Base-by-base conservation (phyloP, 805 yeast species). In the Yamadazyma sp. region DNA sequence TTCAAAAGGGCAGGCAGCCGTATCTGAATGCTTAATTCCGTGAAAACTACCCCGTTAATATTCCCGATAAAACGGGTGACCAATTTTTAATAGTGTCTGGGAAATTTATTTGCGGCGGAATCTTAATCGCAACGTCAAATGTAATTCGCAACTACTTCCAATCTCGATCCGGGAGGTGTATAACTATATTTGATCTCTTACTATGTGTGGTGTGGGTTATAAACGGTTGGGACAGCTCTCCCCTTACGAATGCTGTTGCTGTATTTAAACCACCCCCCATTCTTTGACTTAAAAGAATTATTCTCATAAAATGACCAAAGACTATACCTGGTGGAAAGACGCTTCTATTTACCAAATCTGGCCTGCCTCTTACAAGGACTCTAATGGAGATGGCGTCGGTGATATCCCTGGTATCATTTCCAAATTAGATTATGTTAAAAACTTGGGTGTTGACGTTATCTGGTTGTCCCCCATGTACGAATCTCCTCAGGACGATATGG, bases 401-500 rank as follows among this genome's bases (percentile, higher is more conserved):
- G 82, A 77, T 53, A 53, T 77, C 38, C 71, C 66, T 16, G 83
- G 82, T 15, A 72, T 77, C 41, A 61, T 73, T 42, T 64, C 73
- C 12, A 67, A 70, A 20, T 58, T 77, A 46, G 79, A 74, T 54
- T 75, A 77, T 53, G 52, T 77, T 53, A 67, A 72, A 50, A 55
- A 53, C 15, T 57, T 77, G 21, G 80, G 80, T 2, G 63, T 64
- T 11, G 79, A 74, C 40, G 70, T 72, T 11, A 59, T 78, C 27
- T 78, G 82, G 83, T 53, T 77, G 37, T 71, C 75, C 17, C 83
- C 82, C 15, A 72, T 73, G 62, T 76, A 66, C 57, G 78, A 73
- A 44, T 71, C 79, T 3, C 82, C 82, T 5, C 77, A 73, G 52
- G 74, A 70, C 35, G 83, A 77, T 52, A 77, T 77, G 82, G 83